phyloP scores from a whole-genome alignment of 129 eudicot species.

The Tanacetum coccineum region DNA sequence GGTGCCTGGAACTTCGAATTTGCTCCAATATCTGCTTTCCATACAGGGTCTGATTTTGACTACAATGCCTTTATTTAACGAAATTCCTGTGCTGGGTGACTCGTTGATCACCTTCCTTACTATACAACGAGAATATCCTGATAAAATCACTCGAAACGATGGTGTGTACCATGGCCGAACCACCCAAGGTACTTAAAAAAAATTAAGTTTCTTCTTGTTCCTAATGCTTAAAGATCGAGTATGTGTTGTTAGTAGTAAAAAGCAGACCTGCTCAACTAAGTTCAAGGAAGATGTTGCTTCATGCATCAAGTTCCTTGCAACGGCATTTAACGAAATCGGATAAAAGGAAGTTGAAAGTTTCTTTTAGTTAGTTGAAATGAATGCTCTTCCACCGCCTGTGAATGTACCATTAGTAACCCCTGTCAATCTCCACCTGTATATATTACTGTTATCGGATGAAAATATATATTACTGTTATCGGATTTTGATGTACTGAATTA shows the following conservation, averaged over 20 bases:
- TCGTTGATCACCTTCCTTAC: not conserved
- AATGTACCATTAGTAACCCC: not conserved
- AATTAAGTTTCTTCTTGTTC: no score
- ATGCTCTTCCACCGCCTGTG: not conserved
- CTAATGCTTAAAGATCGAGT: no score
- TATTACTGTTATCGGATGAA: not conserved
- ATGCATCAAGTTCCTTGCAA: not conserved
- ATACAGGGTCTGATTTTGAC: constrained; percentile 2
- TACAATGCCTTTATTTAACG: not conserved
- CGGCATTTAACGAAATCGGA: not conserved
- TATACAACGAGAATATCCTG: not conserved
- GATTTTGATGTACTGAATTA: no score
- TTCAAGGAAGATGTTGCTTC: not conserved
- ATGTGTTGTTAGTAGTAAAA: not conserved
- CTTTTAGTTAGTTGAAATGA: not conserved
- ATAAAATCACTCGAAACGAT: not conserved
- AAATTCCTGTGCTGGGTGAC: not conserved
- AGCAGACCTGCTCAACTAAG: not conserved
- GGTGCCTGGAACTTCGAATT: not conserved
- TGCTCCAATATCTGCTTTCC: not conserved
- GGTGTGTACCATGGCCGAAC: not conserved
- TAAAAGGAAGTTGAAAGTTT: not conserved
- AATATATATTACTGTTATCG: not conserved
- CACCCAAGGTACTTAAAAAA: not conserved
- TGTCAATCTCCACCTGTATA: not conserved